Base-by-base conservation (phyloP, 441 rosid genomes). In the Gossypium trilobum region DNA sequence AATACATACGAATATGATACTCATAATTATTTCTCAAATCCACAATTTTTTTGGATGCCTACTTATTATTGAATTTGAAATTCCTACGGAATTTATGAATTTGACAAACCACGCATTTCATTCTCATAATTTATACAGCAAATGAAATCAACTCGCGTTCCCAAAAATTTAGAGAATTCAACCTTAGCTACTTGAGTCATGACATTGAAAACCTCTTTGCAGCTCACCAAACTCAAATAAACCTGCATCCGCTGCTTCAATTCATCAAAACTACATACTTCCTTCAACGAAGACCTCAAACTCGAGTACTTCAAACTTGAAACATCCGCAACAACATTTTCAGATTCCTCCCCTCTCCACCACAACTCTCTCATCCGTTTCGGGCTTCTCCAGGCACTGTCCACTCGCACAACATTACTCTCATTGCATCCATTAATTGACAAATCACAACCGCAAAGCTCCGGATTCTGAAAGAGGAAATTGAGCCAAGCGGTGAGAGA, bases 401-500 rank as follows among this genome's bases (percentile, higher is more conserved):
- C 91, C 10, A 83, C 82, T 0, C 85, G 85, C 0, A 87, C 86
- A 39, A 50, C 23, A 17, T 0, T 58, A 72, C 58, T 66, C 6
- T 50, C 72, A 13, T 27, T 60, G 31, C 74, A 71, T 11, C 84
- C 73, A 19, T 50, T 27, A 29, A 51, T 29, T 5, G 72, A 69
- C 56, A 74, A 51, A 55, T 73, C 74, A 60, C 96, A 90, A 44
- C 96, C 96, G 54, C 97, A 91, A 20, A 65, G 84, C 8, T 5
- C 73, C 17, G 97, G 98, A 65, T 83, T 87, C 20, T 83, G 83
- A 27, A 90, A 52, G n/a, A 94, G 78, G 82, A 89, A 91, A 78
- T 89, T 91, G 39, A 94, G 93, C 97, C 97, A 93, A 3, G 86
- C 88, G 0, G 93, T 78, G 23, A 93, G 91, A 9, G 95, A 90